These are phyloP conservation scores for Aspergillus conjunctus DNA, from an alignment of 495 filamentous ascomycete species.

Conservation along the genomic window DNA sequence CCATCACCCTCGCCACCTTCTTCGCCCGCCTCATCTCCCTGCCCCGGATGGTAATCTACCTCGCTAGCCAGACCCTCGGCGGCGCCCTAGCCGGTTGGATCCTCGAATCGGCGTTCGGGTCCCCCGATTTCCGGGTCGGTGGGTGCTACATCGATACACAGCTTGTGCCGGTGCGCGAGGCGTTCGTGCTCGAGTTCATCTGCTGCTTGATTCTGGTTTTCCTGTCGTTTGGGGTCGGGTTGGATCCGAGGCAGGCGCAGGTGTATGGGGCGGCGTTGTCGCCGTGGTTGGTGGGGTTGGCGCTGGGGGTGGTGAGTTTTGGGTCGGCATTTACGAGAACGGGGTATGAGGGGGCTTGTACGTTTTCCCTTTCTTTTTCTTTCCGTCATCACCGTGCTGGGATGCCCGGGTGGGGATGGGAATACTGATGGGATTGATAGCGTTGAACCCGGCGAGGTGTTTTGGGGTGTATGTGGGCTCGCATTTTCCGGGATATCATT, in stretches of 20 bases:
- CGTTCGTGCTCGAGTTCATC: slow-evolving; percentile 47
- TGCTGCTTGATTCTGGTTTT: slow-evolving; percentile 42
- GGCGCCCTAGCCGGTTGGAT: slow-evolving; percentile 51
- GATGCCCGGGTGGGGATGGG: not conserved
- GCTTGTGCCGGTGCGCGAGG: slow-evolving; percentile 35
- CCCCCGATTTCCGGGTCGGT: slow-evolving; percentile 30
- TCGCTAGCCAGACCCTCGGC: slow-evolving; percentile 46
- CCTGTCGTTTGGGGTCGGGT: slow-evolving; percentile 49
- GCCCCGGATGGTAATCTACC: slow-evolving; percentile 45
- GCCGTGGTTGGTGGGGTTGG: slow-evolving; percentile 54
- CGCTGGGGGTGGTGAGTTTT: slow-evolving; percentile 48
- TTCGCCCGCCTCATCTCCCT: slow-evolving; percentile 52
- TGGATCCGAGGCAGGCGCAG: slow-evolving; percentile 55
- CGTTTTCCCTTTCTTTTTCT: slow-evolving; percentile 10
- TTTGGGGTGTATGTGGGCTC: slow-evolving; percentile 34
- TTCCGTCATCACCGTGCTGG: not conserved
- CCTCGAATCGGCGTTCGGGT: slow-evolving; percentile 32
- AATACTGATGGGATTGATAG: slow-evolving; percentile 9
- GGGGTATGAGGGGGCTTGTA: slow-evolving; percentile 47
- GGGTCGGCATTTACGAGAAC: slow-evolving; percentile 43
- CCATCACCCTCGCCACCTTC: slow-evolving; percentile 53
- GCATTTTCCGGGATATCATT: slow-evolving; percentile 36
- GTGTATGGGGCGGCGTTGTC: slow-evolving; percentile 52
- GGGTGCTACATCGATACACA: slow-evolving; percentile 34
- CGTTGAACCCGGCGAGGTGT: slow-evolving; percentile 37